Conservation (phyloP, 805 yeast species). For the Kazachstania psychrophila region DNA sequence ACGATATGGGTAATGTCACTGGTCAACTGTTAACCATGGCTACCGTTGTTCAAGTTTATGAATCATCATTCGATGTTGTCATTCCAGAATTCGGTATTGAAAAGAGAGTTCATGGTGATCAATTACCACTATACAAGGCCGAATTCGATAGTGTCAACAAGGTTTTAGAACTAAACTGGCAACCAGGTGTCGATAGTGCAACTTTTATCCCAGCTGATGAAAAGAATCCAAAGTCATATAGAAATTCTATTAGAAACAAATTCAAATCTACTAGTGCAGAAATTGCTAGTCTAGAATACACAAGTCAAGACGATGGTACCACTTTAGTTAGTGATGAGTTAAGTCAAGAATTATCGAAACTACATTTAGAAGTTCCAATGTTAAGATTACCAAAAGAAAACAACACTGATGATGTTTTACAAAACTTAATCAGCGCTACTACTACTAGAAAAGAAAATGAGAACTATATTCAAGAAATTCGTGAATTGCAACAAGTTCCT, state of each 20-base stretch:
- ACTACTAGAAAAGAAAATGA: constrained; percentile 53
- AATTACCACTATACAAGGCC: constrained; percentile 83
- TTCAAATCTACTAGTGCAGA: constrained; percentile 61
- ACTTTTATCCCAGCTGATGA: constrained; percentile 89
- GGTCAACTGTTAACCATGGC: constrained; percentile 84
- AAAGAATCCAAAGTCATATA: constrained; percentile 61
- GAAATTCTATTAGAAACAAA: constrained; percentile 70
- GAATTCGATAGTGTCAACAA: constrained; percentile 70
- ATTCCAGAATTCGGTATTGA: constrained; percentile 92
- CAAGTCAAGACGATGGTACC: constrained; percentile 19
- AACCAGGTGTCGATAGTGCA: constrained; percentile 83
- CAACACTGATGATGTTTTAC: constrained; percentile 37
- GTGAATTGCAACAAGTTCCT: constrained; percentile 71
- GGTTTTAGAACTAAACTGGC: constrained; percentile 82
- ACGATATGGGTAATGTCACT: constrained; percentile 57
- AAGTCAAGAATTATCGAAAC: constrained; percentile 37
- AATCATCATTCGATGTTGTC: constrained; percentile 88
- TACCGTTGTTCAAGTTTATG: constrained; percentile 84
- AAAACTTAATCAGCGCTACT: constrained; percentile 43
- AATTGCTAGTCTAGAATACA: constrained; percentile 48
- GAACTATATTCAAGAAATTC: constrained; percentile 67
- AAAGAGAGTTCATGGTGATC: constrained; percentile 95
- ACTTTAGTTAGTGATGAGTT: constrained; percentile 35
- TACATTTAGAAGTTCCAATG: constrained; percentile 45
- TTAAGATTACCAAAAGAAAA: constrained; percentile 24